A percentile compares a stretch with the other conserved stretches of the same genome.
phyloP scores from a whole-genome alignment of 176 grass and related monocot genomes.

The Elaeis guineensis region DNA sequence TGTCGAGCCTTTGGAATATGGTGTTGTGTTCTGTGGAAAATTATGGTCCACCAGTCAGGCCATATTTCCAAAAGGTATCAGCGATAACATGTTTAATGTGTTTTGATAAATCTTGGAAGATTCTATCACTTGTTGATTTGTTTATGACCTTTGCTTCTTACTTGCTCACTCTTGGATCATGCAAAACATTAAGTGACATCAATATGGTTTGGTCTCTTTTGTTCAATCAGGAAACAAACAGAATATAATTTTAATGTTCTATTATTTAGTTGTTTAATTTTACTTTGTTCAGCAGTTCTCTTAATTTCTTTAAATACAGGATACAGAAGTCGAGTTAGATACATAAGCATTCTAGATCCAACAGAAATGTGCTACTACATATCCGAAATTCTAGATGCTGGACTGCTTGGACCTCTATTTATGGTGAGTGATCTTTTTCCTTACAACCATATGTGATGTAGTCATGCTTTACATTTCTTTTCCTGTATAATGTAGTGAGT shows the following conservation, averaged over 20 bases:
- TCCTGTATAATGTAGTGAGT: too few relatives aligned
- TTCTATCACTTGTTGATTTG: too few relatives aligned
- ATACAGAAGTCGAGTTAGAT: slow-evolving; percentile 21
- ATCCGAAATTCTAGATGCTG: slow-evolving; percentile 24
- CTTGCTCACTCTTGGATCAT: too few relatives aligned
- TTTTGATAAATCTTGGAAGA: too few relatives aligned
- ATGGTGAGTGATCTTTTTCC: slow-evolving; percentile 4
- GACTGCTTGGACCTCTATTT: slow-evolving; percentile 18
- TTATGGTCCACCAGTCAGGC: slow-evolving; percentile 63
- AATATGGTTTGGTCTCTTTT: too few relatives aligned
- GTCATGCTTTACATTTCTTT: too few relatives aligned
- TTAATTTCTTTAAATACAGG: slow-evolving; percentile 9
- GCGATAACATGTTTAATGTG: too few relatives aligned
- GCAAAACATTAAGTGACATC: too few relatives aligned
- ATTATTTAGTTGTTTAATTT: neutral
- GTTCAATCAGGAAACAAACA: too few relatives aligned
- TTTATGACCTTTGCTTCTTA: too few relatives aligned
- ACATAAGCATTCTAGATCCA: slow-evolving; percentile 13
- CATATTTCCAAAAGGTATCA: slow-evolving; percentile 87
- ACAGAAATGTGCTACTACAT: slow-evolving; percentile 15
- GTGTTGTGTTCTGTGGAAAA: slow-evolving; percentile 50
- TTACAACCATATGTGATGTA: too few relatives aligned
- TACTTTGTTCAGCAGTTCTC: slow-evolving; percentile 1
- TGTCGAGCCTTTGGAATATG: slow-evolving; percentile 81
- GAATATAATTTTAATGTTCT: slow-evolving; percentile 1